phyloP scores from a whole-genome alignment of 495 filamentous ascomycete species.

The Margaritispora aquatica region DNA sequence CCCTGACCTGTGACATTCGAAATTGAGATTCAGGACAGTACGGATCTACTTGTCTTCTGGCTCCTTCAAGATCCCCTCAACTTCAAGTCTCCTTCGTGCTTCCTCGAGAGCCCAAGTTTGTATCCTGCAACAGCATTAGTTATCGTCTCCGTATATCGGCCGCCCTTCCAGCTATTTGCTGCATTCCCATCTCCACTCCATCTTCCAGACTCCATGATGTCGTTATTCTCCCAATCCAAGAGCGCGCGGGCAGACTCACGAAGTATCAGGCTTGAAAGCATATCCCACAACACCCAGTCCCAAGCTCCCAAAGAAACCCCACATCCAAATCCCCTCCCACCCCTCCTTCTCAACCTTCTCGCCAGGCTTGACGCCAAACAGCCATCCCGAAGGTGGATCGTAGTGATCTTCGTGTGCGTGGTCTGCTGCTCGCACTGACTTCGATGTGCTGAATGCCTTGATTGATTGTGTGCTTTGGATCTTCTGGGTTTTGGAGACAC shows the following conservation, averaged over 20 bases:
- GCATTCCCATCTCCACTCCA: neutral
- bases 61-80: constrained; percentile 87
- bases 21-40: neutral
- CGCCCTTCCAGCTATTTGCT: neutral
- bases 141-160: neutral
- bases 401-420: constrained; percentile 67
- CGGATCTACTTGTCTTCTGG: constrained; percentile 39
- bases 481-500: constrained; percentile 11
- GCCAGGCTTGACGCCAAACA: constrained; percentile 85
- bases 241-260: constrained; percentile 55
- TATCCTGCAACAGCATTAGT: constrained; percentile 58
- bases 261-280: constrained; percentile 97
- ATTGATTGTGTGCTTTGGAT: neutral
- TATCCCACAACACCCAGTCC: constrained; percentile 71
- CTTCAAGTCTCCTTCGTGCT: constrained; percentile 85
- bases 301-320: constrained; percentile 84
- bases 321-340: constrained; percentile 87
- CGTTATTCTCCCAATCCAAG: neutral
- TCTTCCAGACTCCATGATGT: neutral
- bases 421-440: neutral
- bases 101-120: constrained; percentile 99
- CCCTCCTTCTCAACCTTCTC: constrained; percentile 94
- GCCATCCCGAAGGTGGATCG: constrained; percentile 86
- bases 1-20: neutral
- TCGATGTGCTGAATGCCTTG: constrained; percentile 6